Evolutionary conservation across 495 filamentous ascomycete species (phyloP), one percentile per base, ranked within the genome.

Genomic region (Jackrogersella multiformis): DNA sequence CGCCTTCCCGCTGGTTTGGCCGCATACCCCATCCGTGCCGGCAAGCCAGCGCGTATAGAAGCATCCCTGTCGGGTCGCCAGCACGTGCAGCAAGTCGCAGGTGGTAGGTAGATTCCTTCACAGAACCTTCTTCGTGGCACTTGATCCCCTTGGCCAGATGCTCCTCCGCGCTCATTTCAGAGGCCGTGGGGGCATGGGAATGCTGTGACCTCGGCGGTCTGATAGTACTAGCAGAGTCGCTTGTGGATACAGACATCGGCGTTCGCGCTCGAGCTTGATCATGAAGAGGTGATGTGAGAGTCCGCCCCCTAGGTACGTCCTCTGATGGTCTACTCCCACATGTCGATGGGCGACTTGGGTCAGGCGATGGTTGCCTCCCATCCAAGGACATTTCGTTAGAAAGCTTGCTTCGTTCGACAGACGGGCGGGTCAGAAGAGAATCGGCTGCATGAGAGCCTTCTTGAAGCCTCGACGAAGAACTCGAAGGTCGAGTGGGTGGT

Each of bases 21-120:
- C 92, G 87, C 92, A 97, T 97, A 8, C 95, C 95, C 95, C 95
- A 99, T 24, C 95, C 95, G 73, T 98, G 95, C n/a, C 96, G 87
- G 73, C 94, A 97, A 30, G 95, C 96, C 38, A 99, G 84, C 4
- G 94, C 96, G 76, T 97, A 99, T 7, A 98, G 82, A 5, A 99
- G 82, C 95, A 99, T 99, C 10, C 88, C 95, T 0, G 93, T 97
- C 0, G 95, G 93, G 52, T 95, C 87, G 10, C 90, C 89, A 38
- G 89, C 87, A 67, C 89, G 89, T 2, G 95, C 96, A 4, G 95
- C 95, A 70, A 96, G 86, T 8, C 95, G 90, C 24, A 99, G 83
- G 74, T 99, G 95, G 75, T 97, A 99, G 2, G 96, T 97, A 0
- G 94, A 97, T 73, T 98, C 93, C 45, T 90, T 90, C 23, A 97